Conservation (phyloP, 768 basidiomycete genomes). For the Rossbeevera mucosa region DNA sequence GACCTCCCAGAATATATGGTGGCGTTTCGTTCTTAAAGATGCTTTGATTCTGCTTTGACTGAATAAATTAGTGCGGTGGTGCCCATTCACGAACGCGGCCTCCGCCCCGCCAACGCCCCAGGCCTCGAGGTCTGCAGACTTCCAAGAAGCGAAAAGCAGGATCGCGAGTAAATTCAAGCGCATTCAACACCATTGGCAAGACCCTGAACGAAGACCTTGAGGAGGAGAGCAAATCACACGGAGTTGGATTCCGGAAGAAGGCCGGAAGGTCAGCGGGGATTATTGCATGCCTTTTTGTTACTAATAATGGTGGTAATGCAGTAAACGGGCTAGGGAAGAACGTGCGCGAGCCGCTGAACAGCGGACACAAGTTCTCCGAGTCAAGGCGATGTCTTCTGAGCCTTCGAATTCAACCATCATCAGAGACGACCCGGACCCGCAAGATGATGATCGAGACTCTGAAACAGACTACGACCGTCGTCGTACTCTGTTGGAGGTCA, state of each 20-base stretch:
- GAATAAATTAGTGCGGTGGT: conserved; percentile 63
- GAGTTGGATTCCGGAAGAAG: conserved; percentile 66
- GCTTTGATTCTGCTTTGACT: background rate
- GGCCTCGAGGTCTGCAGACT: conserved; percentile 57
- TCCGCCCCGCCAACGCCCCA: conserved; percentile 40
- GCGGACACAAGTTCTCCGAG: conserved; percentile 47
- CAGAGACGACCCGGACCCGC: conserved; percentile 31
- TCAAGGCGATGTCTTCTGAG: conserved; percentile 10
- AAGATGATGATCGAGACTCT: conserved; percentile 39
- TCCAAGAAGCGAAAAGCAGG: conserved; percentile 70
- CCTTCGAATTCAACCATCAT: conserved; percentile 9
- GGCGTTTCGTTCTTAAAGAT: background rate
- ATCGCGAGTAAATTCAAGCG: conserved; percentile 54
- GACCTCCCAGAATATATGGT: conserved; percentile 81
- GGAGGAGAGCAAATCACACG: conserved; percentile 38
- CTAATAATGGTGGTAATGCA: conserved; percentile 26
- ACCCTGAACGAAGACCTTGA: conserved; percentile 42
- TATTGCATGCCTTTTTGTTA: background rate
- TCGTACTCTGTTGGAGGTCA: conserved; percentile 45
- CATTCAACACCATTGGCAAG: conserved; percentile 56
- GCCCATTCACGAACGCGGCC: conserved; percentile 64
- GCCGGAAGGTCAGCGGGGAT: conserved; percentile 50
- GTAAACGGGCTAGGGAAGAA: conserved; percentile 77
- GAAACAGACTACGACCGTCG: conserved; percentile 50
- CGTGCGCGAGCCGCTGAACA: conserved; percentile 71